phyloP scores from a whole-genome alignment of 2,329 filamentous ascomycete genomes.

The Arthrobotrys entomopaga region DNA sequence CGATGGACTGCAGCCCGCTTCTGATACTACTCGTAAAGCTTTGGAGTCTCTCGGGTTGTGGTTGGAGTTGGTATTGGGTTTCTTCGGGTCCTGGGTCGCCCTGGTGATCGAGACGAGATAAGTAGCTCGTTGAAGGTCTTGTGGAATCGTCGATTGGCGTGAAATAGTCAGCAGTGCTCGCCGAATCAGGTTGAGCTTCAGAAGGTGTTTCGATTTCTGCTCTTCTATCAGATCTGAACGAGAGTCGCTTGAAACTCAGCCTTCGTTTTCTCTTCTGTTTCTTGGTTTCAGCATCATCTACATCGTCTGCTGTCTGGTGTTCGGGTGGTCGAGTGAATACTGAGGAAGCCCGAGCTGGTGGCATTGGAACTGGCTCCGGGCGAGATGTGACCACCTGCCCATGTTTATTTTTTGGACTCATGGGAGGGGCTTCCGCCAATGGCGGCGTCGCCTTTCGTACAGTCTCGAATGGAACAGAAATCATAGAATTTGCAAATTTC shows the following conservation, averaged over 20 bases:
- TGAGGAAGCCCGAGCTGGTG: background rate
- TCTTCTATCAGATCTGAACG: conserved; percentile 39
- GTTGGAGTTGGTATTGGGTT: conserved; percentile 46
- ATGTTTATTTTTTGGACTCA: conserved; percentile 12
- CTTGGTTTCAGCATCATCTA: conserved; percentile 19
- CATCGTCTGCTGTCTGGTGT: conserved; percentile 20
- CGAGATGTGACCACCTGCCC: conserved; percentile 15
- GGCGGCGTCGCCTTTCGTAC: conserved; percentile 29
- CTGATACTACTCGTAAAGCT: conserved; percentile 54
- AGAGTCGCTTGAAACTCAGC: conserved; percentile 47
- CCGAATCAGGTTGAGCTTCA: background rate
- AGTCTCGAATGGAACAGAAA: conserved; percentile 29
- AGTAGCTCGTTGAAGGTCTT: conserved; percentile 6
- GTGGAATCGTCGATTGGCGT: conserved; percentile 7
- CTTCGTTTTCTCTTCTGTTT: conserved; percentile 46
- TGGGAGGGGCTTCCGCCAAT: conserved; percentile 6
- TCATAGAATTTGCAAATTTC: conserved; percentile 12
- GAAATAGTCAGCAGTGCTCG: background rate
- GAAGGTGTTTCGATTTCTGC: conserved; percentile 17
- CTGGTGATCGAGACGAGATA: conserved; percentile 18
- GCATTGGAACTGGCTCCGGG: background rate
- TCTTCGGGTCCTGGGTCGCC: conserved; percentile 12
- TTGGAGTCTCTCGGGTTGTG: conserved; percentile 48
- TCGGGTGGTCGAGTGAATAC: conserved; percentile 6
- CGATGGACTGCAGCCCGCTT: conserved; percentile 50